Conservation (phyloP, 495 filamentous ascomycete species). For the Glarea lozoyensis region DNA sequence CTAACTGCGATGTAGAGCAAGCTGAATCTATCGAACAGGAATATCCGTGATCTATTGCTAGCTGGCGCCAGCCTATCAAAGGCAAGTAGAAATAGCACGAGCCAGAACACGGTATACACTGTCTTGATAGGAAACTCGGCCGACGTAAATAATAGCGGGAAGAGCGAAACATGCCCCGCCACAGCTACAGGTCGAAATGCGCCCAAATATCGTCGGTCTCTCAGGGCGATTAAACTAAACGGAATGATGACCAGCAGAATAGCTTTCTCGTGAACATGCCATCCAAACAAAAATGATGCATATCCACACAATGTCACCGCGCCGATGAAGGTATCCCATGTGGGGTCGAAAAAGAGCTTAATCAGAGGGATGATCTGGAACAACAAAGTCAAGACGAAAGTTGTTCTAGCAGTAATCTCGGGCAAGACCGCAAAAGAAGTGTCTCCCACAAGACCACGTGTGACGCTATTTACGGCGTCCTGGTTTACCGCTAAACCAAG, state of each 20-base stretch:
- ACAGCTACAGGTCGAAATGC: conserved; percentile 90
- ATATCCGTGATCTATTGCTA: conserved; percentile 61
- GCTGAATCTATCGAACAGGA: conserved; percentile 85
- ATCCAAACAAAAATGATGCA: conserved; percentile 93
- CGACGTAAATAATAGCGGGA: conserved; percentile 86
- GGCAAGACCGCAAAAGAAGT: conserved; percentile 91
- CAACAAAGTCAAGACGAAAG: conserved; percentile 72
- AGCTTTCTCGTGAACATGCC: conserved; percentile 98
- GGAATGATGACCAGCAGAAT: conserved; percentile 91
- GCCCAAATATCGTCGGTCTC: conserved; percentile 82
- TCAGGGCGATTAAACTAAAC: conserved; percentile 88
- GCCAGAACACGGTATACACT: conserved; percentile 87
- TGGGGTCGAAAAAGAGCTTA: conserved; percentile 73
- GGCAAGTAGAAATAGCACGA: conserved; percentile 71
- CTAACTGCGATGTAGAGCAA: conserved; percentile 77
- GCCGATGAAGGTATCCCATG: conserved; percentile 80
- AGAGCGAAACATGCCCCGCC: conserved; percentile 88
- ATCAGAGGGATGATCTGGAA: conserved; percentile 75
- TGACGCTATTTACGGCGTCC: conserved; percentile 76
- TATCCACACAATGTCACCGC: conserved; percentile 93
- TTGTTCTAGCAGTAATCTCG: conserved; percentile 67
- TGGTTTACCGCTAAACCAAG: conserved; percentile 63
- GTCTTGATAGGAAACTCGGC: conserved; percentile 91
- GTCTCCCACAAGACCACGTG: conserved; percentile 88
- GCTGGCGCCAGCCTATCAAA: conserved; percentile 87